Evolutionary conservation across 2,329 filamentous ascomycete genomes (phyloP), one percentile per base, ranked within the genome.

Genomic region (Venturia effusa): DNA sequence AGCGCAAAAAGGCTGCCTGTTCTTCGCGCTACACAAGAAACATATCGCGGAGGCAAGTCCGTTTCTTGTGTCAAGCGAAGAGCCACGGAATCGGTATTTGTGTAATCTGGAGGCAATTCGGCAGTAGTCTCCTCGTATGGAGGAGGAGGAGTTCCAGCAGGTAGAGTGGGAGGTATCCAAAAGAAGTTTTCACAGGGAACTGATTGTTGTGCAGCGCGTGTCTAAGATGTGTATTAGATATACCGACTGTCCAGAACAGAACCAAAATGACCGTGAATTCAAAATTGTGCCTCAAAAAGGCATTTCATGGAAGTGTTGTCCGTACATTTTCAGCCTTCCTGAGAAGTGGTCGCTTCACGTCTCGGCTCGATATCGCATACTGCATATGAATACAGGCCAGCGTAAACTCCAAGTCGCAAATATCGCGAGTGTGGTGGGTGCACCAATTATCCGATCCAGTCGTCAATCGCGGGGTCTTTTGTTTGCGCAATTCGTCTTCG

Each of bases 41-140:
- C 51, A 34, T 57, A 57, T 34, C 8, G 27, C 51, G 51, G 51
- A 22, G 68, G 61, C 70, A 73, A 22, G 68, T 74, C 64, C 70
- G 71, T 39, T 41, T 61, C 43, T 8, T 48, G 51, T 40, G 70
- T 67, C 63, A 73, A 64, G 22, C 63, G 39, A 10, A 64, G 68
- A 61, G 76, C 77, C 40, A 76, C 69, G 61, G 74, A 72, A 67
- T 77, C 74, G 61, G 74, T 76, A 65, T 67, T 68, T 59, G 77
- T 78, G 69, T 80, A 79, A 66, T 78, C 75, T 37, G 77, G 78
- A 43, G 78, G 78, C 32, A 72, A 62, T 66, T 81, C 78, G 66
- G 71, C 68, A 51, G 77, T 48, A 59, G 71, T 75, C 55, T 80
- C 76, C 65, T 77, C 71, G 70, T 80, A 60, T 24, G 40, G 37